phyloP scores from a whole-genome alignment of 352 stramenopile species.

The Phytophthora chlamydospora region DNA sequence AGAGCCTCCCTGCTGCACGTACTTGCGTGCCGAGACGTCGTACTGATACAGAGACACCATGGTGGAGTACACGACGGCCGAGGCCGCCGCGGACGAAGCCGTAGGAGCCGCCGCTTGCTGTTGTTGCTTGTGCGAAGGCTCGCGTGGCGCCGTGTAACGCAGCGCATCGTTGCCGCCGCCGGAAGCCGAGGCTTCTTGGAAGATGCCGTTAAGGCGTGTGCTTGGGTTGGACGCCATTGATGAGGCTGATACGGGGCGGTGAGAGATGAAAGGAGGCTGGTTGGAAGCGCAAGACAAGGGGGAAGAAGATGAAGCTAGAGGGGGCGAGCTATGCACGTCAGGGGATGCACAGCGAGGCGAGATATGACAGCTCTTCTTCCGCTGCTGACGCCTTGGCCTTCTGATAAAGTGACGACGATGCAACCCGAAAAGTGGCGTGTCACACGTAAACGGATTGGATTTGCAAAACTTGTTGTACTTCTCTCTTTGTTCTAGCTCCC shows the following conservation, averaged over 20 bases:
- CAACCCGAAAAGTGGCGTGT: constrained; percentile 28
- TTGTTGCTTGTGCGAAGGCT: constrained; percentile 50
- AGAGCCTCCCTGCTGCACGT: constrained; percentile 58
- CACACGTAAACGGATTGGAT: constrained; percentile 16
- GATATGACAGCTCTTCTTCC: constrained; percentile 12
- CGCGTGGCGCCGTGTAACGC: constrained; percentile 68
- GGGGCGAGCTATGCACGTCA: neutral
- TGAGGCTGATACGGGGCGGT: constrained; percentile 4
- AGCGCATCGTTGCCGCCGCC: constrained; percentile 64
- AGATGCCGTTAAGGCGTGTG: constrained; percentile 61
- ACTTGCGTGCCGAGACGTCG: constrained; percentile 57
- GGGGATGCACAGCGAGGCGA: neutral
- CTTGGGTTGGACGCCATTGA: constrained; percentile 53
- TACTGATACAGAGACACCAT: constrained; percentile 83
- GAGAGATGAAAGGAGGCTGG: neutral
- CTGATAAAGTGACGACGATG: constrained; percentile 36
- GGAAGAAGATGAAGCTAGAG: neutral
- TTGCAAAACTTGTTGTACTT: too few relatives aligned
- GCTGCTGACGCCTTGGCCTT: constrained; percentile 15
- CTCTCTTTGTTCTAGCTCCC: too few relatives aligned
- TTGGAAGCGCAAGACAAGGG: constrained; percentile 3
- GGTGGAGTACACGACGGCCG: constrained; percentile 66
- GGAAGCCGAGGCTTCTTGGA: constrained; percentile 42
- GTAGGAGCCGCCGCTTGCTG: constrained; percentile 29
- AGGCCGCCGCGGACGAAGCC: constrained; percentile 22